A percentile compares a stretch with the other conserved stretches of the same genome.
phyloP scores from a whole-genome alignment of 2,329 filamentous ascomycete species.

The Ophiostoma angusticollis region DNA sequence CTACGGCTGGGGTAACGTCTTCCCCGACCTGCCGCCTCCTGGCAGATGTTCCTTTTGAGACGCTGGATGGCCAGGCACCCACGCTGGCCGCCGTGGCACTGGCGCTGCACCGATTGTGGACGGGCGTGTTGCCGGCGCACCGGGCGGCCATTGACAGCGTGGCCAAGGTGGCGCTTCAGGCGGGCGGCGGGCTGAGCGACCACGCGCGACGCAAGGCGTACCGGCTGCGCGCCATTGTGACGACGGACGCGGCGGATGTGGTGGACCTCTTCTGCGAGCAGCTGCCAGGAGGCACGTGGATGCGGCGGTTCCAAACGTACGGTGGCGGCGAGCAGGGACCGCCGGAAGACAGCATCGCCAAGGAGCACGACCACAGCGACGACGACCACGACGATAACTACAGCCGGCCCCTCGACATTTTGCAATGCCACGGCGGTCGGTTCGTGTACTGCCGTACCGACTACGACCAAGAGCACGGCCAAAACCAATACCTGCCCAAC shows the following conservation, averaged over 20 bases:
- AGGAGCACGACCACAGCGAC: not conserved
- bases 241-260: conserved; percentile 2
- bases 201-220: conserved; percentile 9
- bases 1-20: not conserved
- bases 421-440: conserved; percentile 4
- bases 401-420: not conserved
- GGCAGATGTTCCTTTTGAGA: too few species aligned
- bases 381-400: not conserved
- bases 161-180: conserved; percentile 2
- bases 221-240: conserved; percentile 5
- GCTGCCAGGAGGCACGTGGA: not conserved
- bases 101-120: conserved; percentile 5
- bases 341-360: not conserved
- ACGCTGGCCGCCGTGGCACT: conserved; percentile 1
- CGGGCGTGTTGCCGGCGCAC: conserved; percentile 4
- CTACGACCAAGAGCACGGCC: not conserved
- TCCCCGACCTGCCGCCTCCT: conserved; percentile 1
- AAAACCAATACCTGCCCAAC: conserved; percentile 2
- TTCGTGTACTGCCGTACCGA: conserved; percentile 3
- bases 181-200: too few species aligned
- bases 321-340: not conserved
- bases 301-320: not conserved
- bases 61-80: conserved; percentile 2
- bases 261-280: conserved; percentile 4
- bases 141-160: conserved; percentile 5